Conservation (phyloP, 805 yeast genomes). For the Tetrapisispora nanseiensis region DNA sequence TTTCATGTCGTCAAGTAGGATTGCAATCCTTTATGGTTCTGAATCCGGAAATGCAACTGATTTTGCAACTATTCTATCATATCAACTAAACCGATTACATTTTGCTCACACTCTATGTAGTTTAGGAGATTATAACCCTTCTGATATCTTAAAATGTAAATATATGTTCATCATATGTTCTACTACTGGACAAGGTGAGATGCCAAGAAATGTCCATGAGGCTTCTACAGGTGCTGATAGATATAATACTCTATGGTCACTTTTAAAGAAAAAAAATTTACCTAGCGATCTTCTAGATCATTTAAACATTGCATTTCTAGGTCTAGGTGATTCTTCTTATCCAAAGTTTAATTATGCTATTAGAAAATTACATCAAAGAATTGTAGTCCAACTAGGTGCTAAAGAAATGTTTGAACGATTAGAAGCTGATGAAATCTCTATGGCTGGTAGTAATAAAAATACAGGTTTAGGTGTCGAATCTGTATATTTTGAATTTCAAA, state of each 20-base stretch:
- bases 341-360: constrained; percentile 84
- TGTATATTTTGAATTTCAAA: constrained; percentile 67
- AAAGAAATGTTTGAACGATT: constrained; percentile 58
- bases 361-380: constrained; percentile 66
- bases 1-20: constrained; percentile 20
- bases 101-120: constrained; percentile 40
- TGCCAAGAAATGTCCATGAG: constrained; percentile 66
- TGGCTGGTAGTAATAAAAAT: constrained; percentile 44
- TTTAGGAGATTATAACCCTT: constrained; percentile 52
- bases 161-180: constrained; percentile 47
- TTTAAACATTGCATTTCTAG: constrained; percentile 62
- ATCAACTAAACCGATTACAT: constrained; percentile 44
- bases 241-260: constrained; percentile 48
- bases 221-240: constrained; percentile 9
- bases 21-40: constrained; percentile 74
- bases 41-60: constrained; percentile 92
- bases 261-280: constrained; percentile 56
- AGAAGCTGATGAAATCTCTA: constrained; percentile 80
- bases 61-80: constrained; percentile 56
- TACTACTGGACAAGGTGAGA: constrained; percentile 92
- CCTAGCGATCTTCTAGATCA: constrained; percentile 53
- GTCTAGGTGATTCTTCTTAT: constrained; percentile 89
- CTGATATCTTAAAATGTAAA: constrained; percentile 41
- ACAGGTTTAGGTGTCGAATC: constrained; percentile 48
- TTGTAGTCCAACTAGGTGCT: constrained; percentile 72